Conservation (phyloP, 2,329 filamentous ascomycete species). For the Pestalotiopsis sp. region DNA sequence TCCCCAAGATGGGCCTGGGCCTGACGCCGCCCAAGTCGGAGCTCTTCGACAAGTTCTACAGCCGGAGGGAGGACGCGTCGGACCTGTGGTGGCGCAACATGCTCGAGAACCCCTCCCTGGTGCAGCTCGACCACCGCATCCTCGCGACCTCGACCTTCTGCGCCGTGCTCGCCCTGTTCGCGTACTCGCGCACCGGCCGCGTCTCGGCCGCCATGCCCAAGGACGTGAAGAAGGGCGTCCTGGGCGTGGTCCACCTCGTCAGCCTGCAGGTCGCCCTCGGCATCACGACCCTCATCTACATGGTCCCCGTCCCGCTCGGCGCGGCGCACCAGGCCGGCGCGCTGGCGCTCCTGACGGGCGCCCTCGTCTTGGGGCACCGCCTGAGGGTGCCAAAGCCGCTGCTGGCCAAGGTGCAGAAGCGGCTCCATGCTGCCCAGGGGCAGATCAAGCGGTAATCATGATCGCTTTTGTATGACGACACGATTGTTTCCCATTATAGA, state of each 20-base stretch:
- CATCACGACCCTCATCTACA: constrained; percentile 88
- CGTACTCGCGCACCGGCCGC: constrained; percentile 71
- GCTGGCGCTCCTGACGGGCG: constrained; percentile 79
- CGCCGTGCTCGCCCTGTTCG: constrained; percentile 74
- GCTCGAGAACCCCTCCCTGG: constrained; percentile 93
- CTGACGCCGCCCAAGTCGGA: constrained; percentile 79
- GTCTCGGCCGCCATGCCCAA: constrained; percentile 59
- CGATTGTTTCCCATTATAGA: background rate
- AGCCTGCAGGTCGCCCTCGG: constrained; percentile 81
- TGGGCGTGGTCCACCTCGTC: constrained; percentile 81
- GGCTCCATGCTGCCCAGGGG: constrained; percentile 25
- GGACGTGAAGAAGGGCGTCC: constrained; percentile 66
- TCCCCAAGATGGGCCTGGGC: constrained; percentile 89
- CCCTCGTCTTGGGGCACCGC: constrained; percentile 75
- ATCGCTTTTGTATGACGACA: background rate
- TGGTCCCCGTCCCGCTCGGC: constrained; percentile 85
- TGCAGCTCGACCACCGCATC: constrained; percentile 94
- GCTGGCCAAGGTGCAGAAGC: constrained; percentile 58
- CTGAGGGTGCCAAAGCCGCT: constrained; percentile 71
- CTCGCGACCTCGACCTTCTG: constrained; percentile 88
- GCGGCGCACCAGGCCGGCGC: constrained; percentile 92
- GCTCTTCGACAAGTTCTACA: constrained; percentile 84
- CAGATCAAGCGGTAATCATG: constrained; percentile 1
- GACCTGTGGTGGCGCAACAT: constrained; percentile 98
- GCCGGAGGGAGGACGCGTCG: constrained; percentile 70